Base-by-base conservation (phyloP, 257 asterid genomes). In the Capsicum pubescens region DNA sequence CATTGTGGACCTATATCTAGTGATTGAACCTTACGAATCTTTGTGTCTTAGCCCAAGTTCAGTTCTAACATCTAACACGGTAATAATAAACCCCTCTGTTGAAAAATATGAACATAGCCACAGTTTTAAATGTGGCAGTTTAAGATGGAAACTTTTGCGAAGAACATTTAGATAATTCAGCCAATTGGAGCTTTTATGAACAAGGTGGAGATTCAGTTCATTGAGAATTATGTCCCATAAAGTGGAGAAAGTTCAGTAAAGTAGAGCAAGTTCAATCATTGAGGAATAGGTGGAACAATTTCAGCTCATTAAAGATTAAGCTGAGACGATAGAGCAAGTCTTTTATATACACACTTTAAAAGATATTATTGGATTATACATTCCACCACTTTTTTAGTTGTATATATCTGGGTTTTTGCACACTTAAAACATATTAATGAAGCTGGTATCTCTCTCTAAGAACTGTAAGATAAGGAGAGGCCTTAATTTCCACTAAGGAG, bases 201-300 rank as follows among this genome's bases (percentile, higher is more conserved):
- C 52, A 15, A 35, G 50, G 76, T 67, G 19, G 76, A 67, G 76
- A 36, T 67, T 67, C 76, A 67, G 12, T 67, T 36, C 76, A 67
- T 36, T 67, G 21, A 68, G 26, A 68, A 36, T 36, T 68, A 36
- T 39, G 52, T 68, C 52, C 44, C 13, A 32, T 64, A 64, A 64
- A 64, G 46, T 64, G 32, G 71, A 64, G 71, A 64, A 32, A 64
- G 71, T 64, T 64, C 56, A 15, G 14, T 13, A 13, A 56, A 13
- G 60, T 56, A 56, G 60, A 56, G 60, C 14, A 15, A 5, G 17
- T 56, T 56, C 52, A 68, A 14, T 8, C 52, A 36, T 68, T 68
- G 76, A 68, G 52, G 52, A 36, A 68, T 68, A 68, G 1, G 26
- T 68, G 52, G 76, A 39, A 15, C 44, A 5, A 15, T 68, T 35